Base-by-base conservation (phyloP, 148 eudicot genomes). In the Hydrangea macrophylla region DNA sequence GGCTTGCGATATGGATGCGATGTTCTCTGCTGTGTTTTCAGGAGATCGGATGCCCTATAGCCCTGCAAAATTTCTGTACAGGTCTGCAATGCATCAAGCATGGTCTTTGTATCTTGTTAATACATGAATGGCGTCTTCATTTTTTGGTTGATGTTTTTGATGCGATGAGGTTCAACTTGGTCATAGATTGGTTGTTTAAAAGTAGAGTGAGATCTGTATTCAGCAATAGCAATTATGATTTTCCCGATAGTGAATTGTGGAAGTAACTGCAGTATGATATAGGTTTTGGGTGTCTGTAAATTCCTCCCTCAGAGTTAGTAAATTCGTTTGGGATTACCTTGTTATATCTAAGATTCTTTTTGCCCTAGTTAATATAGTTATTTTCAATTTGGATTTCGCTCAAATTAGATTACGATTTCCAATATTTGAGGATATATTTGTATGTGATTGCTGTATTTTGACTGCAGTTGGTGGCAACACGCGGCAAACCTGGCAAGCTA, bases 401-500 rank as follows among this genome's bases (percentile, higher is more conserved):
- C 6, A 0, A 11, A 18, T 48, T n/a, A 15, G 53, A 18, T 48
- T 17, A 48, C 6, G 12, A 15, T 65, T 35, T 1, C 20, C 13
- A 5, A 25, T 40, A 25, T 20, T 37, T n/a, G n/a, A 57, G 26
- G 45, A 33, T 45, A 13, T 39, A 32, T 54, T 6, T 60, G 8
- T 55, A 56, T 44, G 66, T 65, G 24, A 20, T 36, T 73, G 60
- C 51, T 48, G 48, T 44, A 37, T 42, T 58, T 51, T 57, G 65
- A 39, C 65, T 74, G 74, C 77, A 89, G 95, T 76, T 89, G 95
- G 95, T 89, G 95, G 95, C 95, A 89, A 65, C 89, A 89, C 58
- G 90, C 95, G 1, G 95, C 88, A 67, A 89, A 89, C 77, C 78
- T 86, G 70, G 95, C 95, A 10, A 86, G 85, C 37, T 89, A 89